These are phyloP conservation scores for Pistacia integerrima DNA, from an alignment of 345 rosid species.

Conservation along the genomic window DNA sequence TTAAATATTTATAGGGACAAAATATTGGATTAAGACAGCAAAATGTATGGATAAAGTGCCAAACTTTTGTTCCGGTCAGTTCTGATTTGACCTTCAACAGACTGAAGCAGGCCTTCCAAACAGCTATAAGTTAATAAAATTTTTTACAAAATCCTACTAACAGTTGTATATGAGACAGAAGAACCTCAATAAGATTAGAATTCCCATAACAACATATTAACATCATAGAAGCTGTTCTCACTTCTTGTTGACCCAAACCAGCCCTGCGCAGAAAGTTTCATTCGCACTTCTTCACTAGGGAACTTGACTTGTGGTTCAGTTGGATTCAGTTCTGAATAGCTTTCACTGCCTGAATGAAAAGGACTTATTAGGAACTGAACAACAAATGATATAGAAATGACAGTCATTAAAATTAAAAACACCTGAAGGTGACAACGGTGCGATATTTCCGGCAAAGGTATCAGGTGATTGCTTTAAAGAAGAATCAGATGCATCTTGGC, in stretches of 20 bases:
- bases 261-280: constrained; percentile 18
- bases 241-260: constrained; percentile 32
- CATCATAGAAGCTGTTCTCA: constrained; percentile 6
- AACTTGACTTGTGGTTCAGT: constrained; percentile 30
- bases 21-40: background rate
- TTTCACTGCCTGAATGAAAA: constrained; percentile 50
- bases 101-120: no score
- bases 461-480: constrained; percentile 38
- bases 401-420: constrained; percentile 6
- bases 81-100: background rate
- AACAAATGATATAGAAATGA: constrained; percentile 17
- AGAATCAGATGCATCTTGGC: constrained; percentile 38
- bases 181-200: background rate
- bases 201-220: background rate
- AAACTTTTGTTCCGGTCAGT: background rate
- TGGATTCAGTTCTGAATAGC: constrained; percentile 45
- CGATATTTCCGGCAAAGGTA: constrained; percentile 15
- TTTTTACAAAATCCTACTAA: background rate
- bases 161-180: background rate
- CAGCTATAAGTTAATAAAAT: background rate
- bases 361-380: background rate
- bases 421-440: constrained; percentile 49
- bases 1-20: background rate
- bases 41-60: background rate
- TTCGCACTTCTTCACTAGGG: constrained; percentile 29